A percentile compares a stretch with the other conserved stretches of the same genome.
phyloP scores from a whole-genome alignment of 1,284 basidiomycete species.

The Gomphus bonarii region DNA sequence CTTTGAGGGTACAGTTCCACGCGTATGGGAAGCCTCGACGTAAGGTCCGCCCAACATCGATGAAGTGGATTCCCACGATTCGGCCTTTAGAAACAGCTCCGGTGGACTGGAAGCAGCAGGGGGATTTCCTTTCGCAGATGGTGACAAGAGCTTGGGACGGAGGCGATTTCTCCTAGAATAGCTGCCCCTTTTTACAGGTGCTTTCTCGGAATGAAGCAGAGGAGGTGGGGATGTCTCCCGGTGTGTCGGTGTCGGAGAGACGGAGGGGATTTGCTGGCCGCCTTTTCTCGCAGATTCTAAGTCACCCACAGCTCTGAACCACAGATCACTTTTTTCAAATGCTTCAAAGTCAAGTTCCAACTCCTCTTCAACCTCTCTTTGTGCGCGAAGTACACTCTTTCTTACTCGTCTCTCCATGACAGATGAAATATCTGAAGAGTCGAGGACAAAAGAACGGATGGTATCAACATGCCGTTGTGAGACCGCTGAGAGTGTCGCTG shows the following conservation, averaged over 20 bases:
- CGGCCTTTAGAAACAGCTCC: neutral
- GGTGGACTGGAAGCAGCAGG: neutral
- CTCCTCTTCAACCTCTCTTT: conserved; percentile 74
- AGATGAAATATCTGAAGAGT: conserved; percentile 33
- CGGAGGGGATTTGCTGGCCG: conserved; percentile 19
- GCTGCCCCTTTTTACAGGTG: neutral
- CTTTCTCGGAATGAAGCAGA: conserved; percentile 9
- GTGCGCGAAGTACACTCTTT: conserved; percentile 72
- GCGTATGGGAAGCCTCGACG: conserved; percentile 20
- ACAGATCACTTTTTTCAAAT: conserved; percentile 82
- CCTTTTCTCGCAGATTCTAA: conserved; percentile 26
- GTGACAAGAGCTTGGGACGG: conserved; percentile 1
- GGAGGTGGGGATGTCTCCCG: conserved; percentile 16
- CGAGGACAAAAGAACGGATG: conserved; percentile 58
- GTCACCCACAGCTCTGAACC: conserved; percentile 81
- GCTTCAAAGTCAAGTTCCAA: conserved; percentile 90
- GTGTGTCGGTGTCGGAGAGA: conserved; percentile 15
- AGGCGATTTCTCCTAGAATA: neutral
- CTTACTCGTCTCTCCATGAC: conserved; percentile 54
- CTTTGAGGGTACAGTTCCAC: conserved; percentile 34
- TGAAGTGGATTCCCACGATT: conserved; percentile 1
- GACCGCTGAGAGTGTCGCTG: conserved; percentile 53
- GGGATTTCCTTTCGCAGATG: neutral
- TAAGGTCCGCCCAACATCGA: neutral
- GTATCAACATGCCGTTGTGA: conserved; percentile 57